Conservation (phyloP, 1,139 yeast species). For the Geotrichum cucujoidarum region DNA sequence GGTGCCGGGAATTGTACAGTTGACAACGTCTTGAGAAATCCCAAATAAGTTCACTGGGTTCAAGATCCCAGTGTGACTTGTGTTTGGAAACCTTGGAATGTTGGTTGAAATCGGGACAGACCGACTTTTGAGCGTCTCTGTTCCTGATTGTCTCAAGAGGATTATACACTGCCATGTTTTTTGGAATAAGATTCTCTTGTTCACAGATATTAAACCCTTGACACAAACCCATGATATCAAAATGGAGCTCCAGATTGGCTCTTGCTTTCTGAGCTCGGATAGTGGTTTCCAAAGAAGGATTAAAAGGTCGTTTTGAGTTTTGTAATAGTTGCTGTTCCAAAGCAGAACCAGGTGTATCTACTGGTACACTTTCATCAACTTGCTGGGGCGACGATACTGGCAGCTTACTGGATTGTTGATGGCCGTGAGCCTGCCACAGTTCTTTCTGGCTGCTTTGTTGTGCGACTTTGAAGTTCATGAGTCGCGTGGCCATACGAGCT, state of each 20-base stretch:
- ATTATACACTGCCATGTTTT: conserved; percentile 52
- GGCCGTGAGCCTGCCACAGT: not conserved
- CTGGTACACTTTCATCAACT: not conserved
- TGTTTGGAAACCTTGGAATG: conserved; percentile 1
- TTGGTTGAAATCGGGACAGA: conserved; percentile 2
- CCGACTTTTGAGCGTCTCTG: conserved; percentile 41
- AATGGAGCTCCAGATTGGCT: conserved; percentile 15
- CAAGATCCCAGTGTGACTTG: conserved; percentile 28
- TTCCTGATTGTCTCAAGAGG: conserved; percentile 78
- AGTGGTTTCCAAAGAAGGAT: conserved; percentile 5
- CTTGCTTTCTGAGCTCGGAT: conserved; percentile 11
- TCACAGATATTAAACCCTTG: conserved; percentile 23
- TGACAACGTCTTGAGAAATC: conserved; percentile 27
- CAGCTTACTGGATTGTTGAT: no score
- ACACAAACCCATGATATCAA: conserved; percentile 13
- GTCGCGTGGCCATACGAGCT: not conserved
- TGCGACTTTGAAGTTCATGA: not conserved
- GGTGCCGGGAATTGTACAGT: not conserved
- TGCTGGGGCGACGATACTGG: no score
- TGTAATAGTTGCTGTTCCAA: conserved; percentile 1
- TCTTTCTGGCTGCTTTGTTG: not conserved
- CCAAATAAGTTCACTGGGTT: conserved; percentile 29
- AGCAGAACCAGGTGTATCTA: not conserved
- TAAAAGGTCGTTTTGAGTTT: not conserved
- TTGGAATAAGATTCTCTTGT: conserved; percentile 34